Evolutionary conservation across 192 early-diverging fungal species (phyloP).

Genomic region (Glomus cerebriforme): DNA sequence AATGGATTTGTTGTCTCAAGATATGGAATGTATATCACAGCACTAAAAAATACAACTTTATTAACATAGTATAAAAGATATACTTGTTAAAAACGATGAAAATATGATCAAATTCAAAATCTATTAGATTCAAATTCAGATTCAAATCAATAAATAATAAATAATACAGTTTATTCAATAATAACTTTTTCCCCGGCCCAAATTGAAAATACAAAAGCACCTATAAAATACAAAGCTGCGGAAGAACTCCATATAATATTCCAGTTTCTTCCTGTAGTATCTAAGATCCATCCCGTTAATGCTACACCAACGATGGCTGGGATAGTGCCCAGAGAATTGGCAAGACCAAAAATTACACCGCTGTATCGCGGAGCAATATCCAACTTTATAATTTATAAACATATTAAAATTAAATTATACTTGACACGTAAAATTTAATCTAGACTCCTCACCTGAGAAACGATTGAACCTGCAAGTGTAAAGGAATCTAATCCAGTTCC

Average conservation of each 20-base stretch:
- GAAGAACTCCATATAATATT: constrained; percentile 35
- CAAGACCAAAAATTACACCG: constrained; percentile 45
- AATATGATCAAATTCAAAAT: no score
- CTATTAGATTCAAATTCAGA: no score
- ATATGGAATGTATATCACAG: no score
- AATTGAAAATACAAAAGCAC: constrained; percentile 14
- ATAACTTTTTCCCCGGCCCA: neutral
- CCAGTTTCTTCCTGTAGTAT: constrained; percentile 33
- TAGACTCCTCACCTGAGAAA: constrained; percentile 35
- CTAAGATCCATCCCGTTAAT: constrained; percentile 37
- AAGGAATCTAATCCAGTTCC: constrained; percentile 42
- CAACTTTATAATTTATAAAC: constrained; percentile 29
- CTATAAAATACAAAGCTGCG: constrained; percentile 34
- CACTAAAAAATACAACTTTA: no score
- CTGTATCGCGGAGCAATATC: constrained; percentile 44
- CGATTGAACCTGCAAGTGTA: constrained; percentile 34
- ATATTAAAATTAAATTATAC: no score
- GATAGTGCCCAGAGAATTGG: constrained; percentile 39
- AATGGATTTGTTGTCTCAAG: no score
- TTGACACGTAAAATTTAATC: neutral
- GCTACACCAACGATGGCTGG: constrained; percentile 39
- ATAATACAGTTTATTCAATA: constrained; percentile 13
- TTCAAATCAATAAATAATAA: no score
- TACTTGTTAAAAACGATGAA: no score
- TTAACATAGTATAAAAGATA: no score